Evolutionary conservation across 1,284 basidiomycete genomes (phyloP), one percentile per base, ranked within the genome.

Genomic region (Austropuccinia psidii): DNA sequence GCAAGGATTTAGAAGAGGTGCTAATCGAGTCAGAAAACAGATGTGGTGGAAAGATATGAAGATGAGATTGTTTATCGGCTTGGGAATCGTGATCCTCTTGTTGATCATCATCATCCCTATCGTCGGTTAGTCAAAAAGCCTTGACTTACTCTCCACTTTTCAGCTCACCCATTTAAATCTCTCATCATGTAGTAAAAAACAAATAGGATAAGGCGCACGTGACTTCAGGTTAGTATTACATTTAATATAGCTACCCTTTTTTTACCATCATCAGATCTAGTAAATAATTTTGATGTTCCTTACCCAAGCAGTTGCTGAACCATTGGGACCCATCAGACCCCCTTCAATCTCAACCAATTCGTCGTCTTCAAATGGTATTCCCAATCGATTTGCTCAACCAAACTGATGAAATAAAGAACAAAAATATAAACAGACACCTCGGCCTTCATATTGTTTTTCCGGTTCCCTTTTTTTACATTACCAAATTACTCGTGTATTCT

Each of bases 21-120:
- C 96, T 67, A 97, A 96, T 84, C 87, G 92, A 76, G 96, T 99
- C 60, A 88, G 95, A 82, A 98, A 98, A 86, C 92, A 94, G 80
- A 84, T 93, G 87, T 83, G 80, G 80, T 81, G 82, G 81, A 79
- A 75, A 57, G 74, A 55, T 21, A 41, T 64, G 33, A 79, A 90
- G 89, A 92, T 91, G 90, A 88, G 90, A 81, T 86, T 91, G 81
- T 90, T 91, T 81, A 94, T 96, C 79, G 91, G 87, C 66, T 85
- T 90, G 67, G 91, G 90, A 74, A 88, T 96, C 78, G 86, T 86
- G 69, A 87, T 97, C 74, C 89, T 97, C 81, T 87, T 96, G 78
- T 84, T 94, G 80, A 91, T 97, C 83, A 95, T 97, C 79, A 88
- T 96, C 77, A 90, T 95, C 67, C 90, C 90, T 50, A 88, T 95